Percentiles rank a stretch among this genome's conserved stretches.
Evolutionary conservation across 2,329 filamentous ascomycete species (phyloP).

Genomic region (Bipolaris gigantea): DNA sequence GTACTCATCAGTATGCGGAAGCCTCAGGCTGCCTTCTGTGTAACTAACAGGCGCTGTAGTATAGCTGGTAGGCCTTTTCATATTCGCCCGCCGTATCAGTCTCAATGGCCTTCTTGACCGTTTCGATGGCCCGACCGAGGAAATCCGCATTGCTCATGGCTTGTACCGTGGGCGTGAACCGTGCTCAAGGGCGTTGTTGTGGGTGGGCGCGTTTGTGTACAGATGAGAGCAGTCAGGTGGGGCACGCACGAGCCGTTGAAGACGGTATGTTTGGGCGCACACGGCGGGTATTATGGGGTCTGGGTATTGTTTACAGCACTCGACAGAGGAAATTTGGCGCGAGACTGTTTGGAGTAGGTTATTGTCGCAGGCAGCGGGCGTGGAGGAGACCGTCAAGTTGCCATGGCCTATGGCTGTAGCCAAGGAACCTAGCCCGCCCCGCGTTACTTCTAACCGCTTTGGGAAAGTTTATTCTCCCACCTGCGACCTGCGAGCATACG

Average conservation of each 20-base stretch:
- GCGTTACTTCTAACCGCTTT: conserved; percentile 29
- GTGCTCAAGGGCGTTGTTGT: neutral
- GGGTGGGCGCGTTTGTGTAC: conserved; percentile 5
- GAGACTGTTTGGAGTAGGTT: neutral
- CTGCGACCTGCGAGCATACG: conserved; percentile 21
- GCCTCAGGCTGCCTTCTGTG: neutral
- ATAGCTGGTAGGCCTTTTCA: conserved; percentile 93
- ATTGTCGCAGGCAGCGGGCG: conserved; percentile 1
- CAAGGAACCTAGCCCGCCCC: conserved; percentile 21
- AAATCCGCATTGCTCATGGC: conserved; percentile 95
- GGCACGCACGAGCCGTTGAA: conserved; percentile 8
- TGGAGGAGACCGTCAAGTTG: conserved; percentile 11
- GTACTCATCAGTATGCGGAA: conserved; percentile 18
- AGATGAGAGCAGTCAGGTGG: conserved; percentile 2
- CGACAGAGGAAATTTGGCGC: neutral
- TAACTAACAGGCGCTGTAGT: conserved; percentile 72
- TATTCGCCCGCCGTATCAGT: conserved; percentile 94
- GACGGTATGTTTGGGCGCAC: neutral
- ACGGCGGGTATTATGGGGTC: neutral
- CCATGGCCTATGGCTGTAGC: conserved; percentile 10
- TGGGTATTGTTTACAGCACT: neutral
- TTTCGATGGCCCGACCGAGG: conserved; percentile 91
- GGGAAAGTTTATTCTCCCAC: conserved; percentile 27
- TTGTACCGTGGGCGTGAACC: conserved; percentile 8
- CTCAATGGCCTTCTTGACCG: conserved; percentile 97